Evolutionary conservation across 169 alveolate genomes (phyloP), one percentile per base, ranked within the genome.

Genomic region (Eimeria necatrix): DNA sequence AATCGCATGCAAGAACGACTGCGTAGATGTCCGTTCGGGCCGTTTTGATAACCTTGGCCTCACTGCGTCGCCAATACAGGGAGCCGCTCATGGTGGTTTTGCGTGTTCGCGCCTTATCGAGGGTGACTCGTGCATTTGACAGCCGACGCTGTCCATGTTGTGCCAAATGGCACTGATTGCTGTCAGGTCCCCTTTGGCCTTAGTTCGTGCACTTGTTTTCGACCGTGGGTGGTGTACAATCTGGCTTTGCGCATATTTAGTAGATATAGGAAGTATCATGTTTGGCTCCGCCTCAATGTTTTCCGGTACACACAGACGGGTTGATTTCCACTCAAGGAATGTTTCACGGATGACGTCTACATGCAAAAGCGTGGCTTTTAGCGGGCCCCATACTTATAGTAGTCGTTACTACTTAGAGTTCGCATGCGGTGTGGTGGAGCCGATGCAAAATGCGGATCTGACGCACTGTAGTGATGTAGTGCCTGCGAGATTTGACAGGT

Each of bases 61-160:
- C 74, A 20, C 46, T 64, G 74, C 74, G 74, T 64, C 74, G 74
- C 74, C 74, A 64, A 20, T 20, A 64, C 74, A 64, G 74, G 74
- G 74, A 64, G 4, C 74, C 22, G 74, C 74, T 32, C 74, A 64
- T 32, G 74, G 22, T 32, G 22, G 74, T 64, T 20, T 64, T 32
- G 18, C 74, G 46, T 64, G 74, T 64, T 10, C 68, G 18, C 18
- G 12, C 12, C 22, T 61, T 9, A 20, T 22, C 74, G 74, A 20
- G 74, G 74, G 74, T 8, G 74, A 20, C 8, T 20, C 22, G 22
- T 64, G 74, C 74, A 64, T 64, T 64, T 64, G 74, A 64, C 74
- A 64, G 74, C 74, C 3, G 26, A 20, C 41, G 18, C 22, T 64
- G 74, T 64, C 68, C 12, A 10, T 12, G 68, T 16, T 10, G 68